A percentile compares a stretch with the other conserved stretches of the same genome.
Conservation (phyloP, 2,329 filamentous ascomycete genomes). For the Trichophyton simii region DNA sequence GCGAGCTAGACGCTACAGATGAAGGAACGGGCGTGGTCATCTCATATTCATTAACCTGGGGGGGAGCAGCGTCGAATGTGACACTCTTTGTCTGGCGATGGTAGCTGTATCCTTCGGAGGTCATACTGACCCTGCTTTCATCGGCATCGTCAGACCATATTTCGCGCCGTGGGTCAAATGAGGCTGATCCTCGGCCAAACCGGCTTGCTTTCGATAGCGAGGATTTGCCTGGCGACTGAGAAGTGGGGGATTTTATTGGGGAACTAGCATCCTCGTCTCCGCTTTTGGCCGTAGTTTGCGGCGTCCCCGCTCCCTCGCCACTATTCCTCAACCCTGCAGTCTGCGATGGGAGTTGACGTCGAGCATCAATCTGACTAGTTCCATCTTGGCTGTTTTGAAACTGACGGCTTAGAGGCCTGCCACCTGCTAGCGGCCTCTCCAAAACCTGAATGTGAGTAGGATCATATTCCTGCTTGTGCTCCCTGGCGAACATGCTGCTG, state of each 20-base stretch:
- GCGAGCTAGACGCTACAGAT: constrained; percentile 74
- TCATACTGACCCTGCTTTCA: constrained; percentile 34
- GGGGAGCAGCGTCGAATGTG: constrained; percentile 86
- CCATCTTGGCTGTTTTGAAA: constrained; percentile 60
- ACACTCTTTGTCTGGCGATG: constrained; percentile 91
- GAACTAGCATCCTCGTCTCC: constrained; percentile 15
- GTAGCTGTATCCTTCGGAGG: constrained; percentile 32
- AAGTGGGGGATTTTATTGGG: constrained; percentile 43
- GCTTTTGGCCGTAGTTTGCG: constrained; percentile 5
- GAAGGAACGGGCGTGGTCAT: constrained; percentile 96
- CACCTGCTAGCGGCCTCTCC: constrained; percentile 65
- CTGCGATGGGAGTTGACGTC: constrained; percentile 14
- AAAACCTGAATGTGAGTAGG: constrained; percentile 63
- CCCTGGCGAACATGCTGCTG: constrained; percentile 89
- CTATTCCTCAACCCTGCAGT: constrained; percentile 12
- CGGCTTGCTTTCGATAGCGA: constrained; percentile 58
- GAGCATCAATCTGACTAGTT: constrained; percentile 28
- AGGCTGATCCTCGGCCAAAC: constrained; percentile 46
- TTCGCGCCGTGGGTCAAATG: constrained; percentile 55
- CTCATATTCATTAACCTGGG: constrained; percentile 94
- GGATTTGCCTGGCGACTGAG: constrained; percentile 70
- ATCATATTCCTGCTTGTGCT: constrained; percentile 87
- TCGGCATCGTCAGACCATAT: constrained; percentile 53
- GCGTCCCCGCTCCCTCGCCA: constrained; percentile 11
- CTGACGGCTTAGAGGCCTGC: constrained; percentile 43